Conservation (phyloP, 257 asterid genomes). For the Penstemon eatonii region DNA sequence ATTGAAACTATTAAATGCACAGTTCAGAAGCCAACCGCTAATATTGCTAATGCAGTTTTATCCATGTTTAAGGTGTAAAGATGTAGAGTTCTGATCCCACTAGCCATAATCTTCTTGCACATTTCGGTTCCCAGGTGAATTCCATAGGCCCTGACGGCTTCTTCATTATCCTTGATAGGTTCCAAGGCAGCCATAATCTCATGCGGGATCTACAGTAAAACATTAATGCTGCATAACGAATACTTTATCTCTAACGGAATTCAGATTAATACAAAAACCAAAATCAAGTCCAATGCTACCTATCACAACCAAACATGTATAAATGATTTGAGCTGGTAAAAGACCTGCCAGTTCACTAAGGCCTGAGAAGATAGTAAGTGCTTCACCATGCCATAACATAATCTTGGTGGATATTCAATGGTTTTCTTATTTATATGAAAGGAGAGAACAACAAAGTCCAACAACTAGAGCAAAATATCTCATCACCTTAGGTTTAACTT, state of each 20-base stretch:
- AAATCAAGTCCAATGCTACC: too few relatives aligned
- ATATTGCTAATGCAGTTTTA: conserved; percentile 91
- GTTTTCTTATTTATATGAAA: too few relatives aligned
- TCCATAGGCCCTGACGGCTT: conserved; percentile 95
- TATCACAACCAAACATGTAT: too few relatives aligned
- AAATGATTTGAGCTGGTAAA: too few relatives aligned
- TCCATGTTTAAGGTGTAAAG: conserved; percentile 95
- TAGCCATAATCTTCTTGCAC: conserved; percentile 96
- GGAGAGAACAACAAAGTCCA: too few relatives aligned
- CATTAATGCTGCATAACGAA: neutral
- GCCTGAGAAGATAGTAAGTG: too few relatives aligned
- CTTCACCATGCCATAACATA: too few relatives aligned
- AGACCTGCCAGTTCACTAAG: too few relatives aligned
- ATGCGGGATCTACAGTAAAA: conserved; percentile 59
- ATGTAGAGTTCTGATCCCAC: conserved; percentile 86
- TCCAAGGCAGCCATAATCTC: conserved; percentile 94
- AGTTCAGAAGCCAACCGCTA: conserved; percentile 60
- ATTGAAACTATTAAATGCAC: conserved; percentile 23
- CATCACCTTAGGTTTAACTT: too few relatives aligned
- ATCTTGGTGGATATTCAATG: too few relatives aligned
- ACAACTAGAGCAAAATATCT: too few relatives aligned
- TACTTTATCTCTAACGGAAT: neutral
- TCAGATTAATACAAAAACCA: too few relatives aligned
- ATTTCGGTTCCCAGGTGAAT: conserved; percentile 96
- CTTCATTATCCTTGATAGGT: conserved; percentile 97